phyloP scores from a whole-genome alignment of 345 rosid genomes.

The Gossypium ekmanianum region DNA sequence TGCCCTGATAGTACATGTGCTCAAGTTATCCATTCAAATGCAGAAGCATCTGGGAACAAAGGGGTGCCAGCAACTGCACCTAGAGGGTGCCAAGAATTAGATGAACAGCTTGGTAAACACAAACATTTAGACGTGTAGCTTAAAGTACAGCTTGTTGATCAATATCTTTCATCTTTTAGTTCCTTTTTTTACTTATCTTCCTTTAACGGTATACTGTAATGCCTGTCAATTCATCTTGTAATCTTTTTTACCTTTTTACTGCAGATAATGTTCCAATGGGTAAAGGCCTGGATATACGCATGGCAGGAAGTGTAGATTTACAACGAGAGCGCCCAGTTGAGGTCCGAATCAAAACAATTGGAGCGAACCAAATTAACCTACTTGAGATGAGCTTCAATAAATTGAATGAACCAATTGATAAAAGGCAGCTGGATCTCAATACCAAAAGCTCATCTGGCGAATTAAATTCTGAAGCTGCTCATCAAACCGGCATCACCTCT shows the following conservation, averaged over 20 bases:
- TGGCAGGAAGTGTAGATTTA: conserved; percentile 35
- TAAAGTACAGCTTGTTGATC: not conserved
- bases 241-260: not conserved
- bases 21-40: conserved; percentile 49
- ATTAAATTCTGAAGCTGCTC: conserved; percentile 27
- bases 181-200: not conserved
- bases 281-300: conserved; percentile 36
- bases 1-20: conserved; percentile 57
- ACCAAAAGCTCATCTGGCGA: conserved; percentile 30
- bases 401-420: conserved; percentile 29
- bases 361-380: conserved; percentile 28
- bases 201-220: not conserved
- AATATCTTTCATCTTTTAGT: not conserved
- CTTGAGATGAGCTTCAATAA: conserved; percentile 29
- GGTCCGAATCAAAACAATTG: conserved; percentile 20
- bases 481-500: conserved; percentile 16
- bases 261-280: conserved; percentile 42
- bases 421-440: conserved; percentile 31
- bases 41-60: conserved; percentile 32
- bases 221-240: not conserved
- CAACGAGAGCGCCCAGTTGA: conserved; percentile 35
- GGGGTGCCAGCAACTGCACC: conserved; percentile 22
- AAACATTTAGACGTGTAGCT: not conserved
- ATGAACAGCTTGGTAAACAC: conserved; percentile 32
- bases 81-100: conserved; percentile 24